Conservation (phyloP, 2,329 filamentous ascomycete genomes). For the Torrubiella hemipterigena region DNA sequence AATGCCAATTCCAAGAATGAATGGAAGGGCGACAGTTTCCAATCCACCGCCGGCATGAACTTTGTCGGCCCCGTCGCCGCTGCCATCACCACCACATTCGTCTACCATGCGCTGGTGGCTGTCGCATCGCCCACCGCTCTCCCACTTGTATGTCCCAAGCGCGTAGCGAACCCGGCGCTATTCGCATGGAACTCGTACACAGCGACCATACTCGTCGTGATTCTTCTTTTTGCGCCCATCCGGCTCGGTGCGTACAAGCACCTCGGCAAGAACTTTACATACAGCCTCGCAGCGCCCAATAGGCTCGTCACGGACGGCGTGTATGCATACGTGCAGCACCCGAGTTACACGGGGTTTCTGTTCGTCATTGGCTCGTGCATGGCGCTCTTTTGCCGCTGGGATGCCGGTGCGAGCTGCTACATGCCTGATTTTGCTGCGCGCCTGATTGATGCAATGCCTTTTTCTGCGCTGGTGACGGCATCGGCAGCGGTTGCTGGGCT, state of each 20-base stretch:
- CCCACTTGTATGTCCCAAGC: too few species aligned
- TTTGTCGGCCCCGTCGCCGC: too few species aligned
- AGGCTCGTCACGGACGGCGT: constrained; percentile 31
- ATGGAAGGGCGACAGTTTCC: too few species aligned
- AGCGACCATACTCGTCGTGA: constrained; percentile 14
- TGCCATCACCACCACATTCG: too few species aligned
- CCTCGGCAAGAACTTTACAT: constrained; percentile 41
- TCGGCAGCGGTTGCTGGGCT: constrained; percentile 22
- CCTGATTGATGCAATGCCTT: constrained; percentile 4
- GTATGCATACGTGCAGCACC: constrained; percentile 38
- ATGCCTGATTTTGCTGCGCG: constrained; percentile 23
- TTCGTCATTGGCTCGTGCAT: constrained; percentile 19
- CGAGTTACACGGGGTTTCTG: constrained; percentile 34
- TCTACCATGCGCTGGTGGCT: too few species aligned
- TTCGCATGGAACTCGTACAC: constrained; percentile 21
- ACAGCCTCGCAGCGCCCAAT: constrained; percentile 33
- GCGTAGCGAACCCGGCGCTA: constrained; percentile 14
- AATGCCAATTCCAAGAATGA: too few species aligned
- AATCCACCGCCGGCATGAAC: too few species aligned
- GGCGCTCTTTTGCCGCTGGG: constrained; percentile 21
- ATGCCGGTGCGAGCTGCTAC: constrained; percentile 24
- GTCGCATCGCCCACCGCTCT: too few species aligned
- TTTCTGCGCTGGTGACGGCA: constrained; percentile 9
- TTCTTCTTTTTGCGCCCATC: constrained; percentile 17
- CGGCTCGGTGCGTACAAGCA: constrained; percentile 26